Evolutionary conservation across 352 stramenopile species (phyloP), one percentile per base, ranked within the genome.

Genomic region (Hyaloperonospora brassicae): DNA sequence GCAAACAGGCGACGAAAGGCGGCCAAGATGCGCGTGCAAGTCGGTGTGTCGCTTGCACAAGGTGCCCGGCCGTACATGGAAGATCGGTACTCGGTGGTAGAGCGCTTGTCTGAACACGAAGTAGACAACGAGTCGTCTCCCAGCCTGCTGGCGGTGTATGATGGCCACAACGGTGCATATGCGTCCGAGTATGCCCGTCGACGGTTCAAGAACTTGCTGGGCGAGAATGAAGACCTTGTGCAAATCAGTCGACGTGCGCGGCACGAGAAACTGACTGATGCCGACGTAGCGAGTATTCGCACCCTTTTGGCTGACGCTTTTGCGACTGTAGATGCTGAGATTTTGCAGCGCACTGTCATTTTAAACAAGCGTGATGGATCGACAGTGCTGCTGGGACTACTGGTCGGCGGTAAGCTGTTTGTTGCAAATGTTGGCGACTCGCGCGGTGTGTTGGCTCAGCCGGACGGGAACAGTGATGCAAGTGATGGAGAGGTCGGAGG

Each of bases 391-490:
- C 53, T 91, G n/a, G 74, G 77, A 6, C 61, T 91, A 45, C 54
- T 91, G 14, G 49, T 91, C 2, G 67, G 72, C 12, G 71, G 70
- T n/a, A 86, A 89, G 53, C 57, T 91, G 31, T 91, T 91, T 52
- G 62, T 88, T 17, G 81, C 81, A 21, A 91, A 91, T 43, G 50
- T 89, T 5, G 81, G 81, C n/a, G 81, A 91, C 55, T 86, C 78
- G 36, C 76, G 81, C 5, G 81, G 68, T 38, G 76, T 91, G 31
- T 69, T 77, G 47, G 69, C 64, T 1, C 68, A 67, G 9, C 52
- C 57, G 1, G 55, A 62, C 9, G 62, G 81, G 23, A 62, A 51
- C 47, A 51, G 47, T 11, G 50, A 53, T 23, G 59, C 55, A n/a
- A 54, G 50, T 13, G 50, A 64, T n/a, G 43, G 57, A 2, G 54